Evolutionary conservation across 257 asterid genomes (phyloP).

Genomic region (Nicotiana obtusifolia): DNA sequence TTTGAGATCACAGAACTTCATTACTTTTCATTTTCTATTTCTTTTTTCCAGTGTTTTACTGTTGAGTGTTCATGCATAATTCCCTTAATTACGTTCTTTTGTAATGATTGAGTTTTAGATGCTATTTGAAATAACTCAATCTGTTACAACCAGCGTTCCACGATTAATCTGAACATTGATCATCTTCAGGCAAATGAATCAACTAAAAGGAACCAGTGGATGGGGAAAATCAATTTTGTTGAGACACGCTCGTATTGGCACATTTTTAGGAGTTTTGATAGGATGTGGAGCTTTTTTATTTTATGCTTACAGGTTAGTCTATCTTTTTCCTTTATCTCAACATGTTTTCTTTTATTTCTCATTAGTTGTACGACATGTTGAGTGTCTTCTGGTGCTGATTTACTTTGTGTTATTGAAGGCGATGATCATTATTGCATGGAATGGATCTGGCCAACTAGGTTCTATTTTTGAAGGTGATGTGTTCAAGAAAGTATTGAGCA

Average conservation of each 20-base stretch:
- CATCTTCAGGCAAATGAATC: conserved; percentile 46
- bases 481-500: conserved; percentile 81
- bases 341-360: conserved; percentile 9
- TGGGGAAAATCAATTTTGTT: conserved; percentile 84
- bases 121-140: conserved; percentile 12
- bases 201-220: conserved; percentile 60
- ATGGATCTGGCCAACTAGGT: conserved; percentile 62
- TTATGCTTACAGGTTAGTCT: conserved; percentile 71
- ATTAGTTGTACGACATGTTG: conserved; percentile 7
- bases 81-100: not conserved
- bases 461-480: conserved; percentile 55
- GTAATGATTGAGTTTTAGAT: not conserved
- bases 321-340: not conserved
- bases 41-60: not conserved
- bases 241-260: conserved; percentile 93
- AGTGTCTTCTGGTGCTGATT: conserved; percentile 6
- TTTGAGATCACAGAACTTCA: not conserved
- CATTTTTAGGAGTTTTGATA: conserved; percentile 76
- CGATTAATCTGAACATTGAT: conserved; percentile 18
- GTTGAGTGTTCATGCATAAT: not conserved
- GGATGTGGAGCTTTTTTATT: conserved; percentile 97
- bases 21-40: not conserved
- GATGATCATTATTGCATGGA: conserved; percentile 91
- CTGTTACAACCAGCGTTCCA: not conserved
- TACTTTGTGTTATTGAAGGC: conserved; percentile 44